phyloP scores from a whole-genome alignment of 2,329 filamentous ascomycete genomes.

The Aspergillus awamori region DNA sequence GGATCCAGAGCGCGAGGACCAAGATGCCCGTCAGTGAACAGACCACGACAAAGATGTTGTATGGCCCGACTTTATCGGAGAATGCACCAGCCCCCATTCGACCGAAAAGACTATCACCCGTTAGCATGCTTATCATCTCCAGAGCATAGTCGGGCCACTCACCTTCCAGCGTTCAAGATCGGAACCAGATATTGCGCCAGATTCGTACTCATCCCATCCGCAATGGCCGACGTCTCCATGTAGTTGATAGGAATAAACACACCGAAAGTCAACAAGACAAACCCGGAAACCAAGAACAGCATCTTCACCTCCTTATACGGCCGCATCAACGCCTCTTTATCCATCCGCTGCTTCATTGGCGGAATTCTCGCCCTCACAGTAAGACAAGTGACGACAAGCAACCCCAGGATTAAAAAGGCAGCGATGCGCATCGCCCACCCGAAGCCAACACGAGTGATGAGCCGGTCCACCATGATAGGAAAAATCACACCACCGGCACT shows the following conservation, averaged over 20 bases:
- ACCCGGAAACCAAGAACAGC: neutral
- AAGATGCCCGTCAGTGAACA: slow-evolving; percentile 2
- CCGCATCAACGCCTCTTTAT: neutral
- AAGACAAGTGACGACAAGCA: slow-evolving; percentile 40
- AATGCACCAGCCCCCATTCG: slow-evolving; percentile 2
- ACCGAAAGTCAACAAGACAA: slow-evolving; percentile 7
- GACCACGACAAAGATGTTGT: slow-evolving; percentile 10
- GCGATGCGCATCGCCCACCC: slow-evolving; percentile 57
- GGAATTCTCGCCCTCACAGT: neutral
- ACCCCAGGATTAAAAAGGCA: slow-evolving; percentile 61
- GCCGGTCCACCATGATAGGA: slow-evolving; percentile 59
- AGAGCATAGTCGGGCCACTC: neutral
- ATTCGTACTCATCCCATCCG: slow-evolving; percentile 2
- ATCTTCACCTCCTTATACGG: slow-evolving; percentile 3
- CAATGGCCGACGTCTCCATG: neutral
- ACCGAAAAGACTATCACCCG: slow-evolving; percentile 1
- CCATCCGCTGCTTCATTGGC: neutral
- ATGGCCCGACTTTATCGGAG: slow-evolving; percentile 9
- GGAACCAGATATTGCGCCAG: slow-evolving; percentile 6
- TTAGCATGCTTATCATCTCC: too few species aligned
- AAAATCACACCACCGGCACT: slow-evolving; percentile 60
- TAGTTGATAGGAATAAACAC: slow-evolving; percentile 22
- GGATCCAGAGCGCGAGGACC: slow-evolving; percentile 14
- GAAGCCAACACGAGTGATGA: slow-evolving; percentile 56
- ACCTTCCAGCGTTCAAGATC: slow-evolving; percentile 11